phyloP scores from a whole-genome alignment of 257 asterid genomes.

The Thymus quinquecostatus region DNA sequence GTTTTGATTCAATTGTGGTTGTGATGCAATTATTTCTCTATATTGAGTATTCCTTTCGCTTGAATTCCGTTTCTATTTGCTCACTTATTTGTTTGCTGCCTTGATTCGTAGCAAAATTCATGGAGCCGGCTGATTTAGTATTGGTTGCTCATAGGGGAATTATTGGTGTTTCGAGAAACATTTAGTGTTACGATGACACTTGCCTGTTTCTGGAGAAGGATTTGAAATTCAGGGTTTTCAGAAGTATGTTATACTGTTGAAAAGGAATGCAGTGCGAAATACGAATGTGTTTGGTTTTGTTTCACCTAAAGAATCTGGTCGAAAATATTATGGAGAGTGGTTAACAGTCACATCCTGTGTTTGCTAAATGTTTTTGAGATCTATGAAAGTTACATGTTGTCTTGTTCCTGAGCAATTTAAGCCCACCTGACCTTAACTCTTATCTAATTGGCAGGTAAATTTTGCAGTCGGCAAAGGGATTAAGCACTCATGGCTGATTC shows the following conservation, averaged over 20 bases:
- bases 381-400: conserved; percentile 9
- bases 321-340: conserved; percentile 3
- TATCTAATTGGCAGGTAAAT: conserved; percentile 42
- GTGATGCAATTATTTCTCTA: conserved; percentile 21
- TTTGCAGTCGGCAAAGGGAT: conserved; percentile 28
- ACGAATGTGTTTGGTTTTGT: conserved; percentile 6
- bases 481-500: conserved; percentile 66
- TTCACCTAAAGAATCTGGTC: conserved; percentile 8
- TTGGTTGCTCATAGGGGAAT: conserved; percentile 16
- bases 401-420: conserved; percentile 11
- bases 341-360: conserved; percentile 5
- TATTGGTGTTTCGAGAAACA: background rate
- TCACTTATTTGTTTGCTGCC: conserved; percentile 13
- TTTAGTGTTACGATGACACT: background rate
- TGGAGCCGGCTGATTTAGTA: conserved; percentile 8
- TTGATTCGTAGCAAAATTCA: conserved; percentile 4
- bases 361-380: conserved; percentile 17
- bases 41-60: conserved; percentile 1
- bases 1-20: background rate
- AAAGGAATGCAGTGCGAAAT: background rate
- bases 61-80: background rate
- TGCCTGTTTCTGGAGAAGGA: background rate
- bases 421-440: conserved; percentile 20
- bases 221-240: background rate
- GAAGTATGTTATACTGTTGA: background rate